These are phyloP conservation scores for Chaetomium strumarium DNA, from an alignment of 2,329 filamentous ascomycete genomes.

Conservation along the genomic window DNA sequence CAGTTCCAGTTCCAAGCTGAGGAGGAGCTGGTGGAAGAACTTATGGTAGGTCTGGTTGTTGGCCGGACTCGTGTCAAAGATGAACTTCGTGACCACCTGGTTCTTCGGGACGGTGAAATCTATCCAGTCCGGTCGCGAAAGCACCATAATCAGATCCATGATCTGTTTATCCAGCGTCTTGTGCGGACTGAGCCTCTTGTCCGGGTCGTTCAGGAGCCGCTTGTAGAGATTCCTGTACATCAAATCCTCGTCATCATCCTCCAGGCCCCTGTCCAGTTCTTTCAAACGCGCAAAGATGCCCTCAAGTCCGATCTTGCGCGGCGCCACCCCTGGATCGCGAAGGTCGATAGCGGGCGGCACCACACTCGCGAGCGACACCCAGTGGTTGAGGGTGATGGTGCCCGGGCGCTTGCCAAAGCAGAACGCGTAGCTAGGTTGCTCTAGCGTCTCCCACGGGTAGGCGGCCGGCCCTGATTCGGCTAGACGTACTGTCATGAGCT, in stretches of 20 bases:
- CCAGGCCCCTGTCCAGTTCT: conserved; percentile 51
- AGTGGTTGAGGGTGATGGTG: conserved; percentile 67
- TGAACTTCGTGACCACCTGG: conserved; percentile 68
- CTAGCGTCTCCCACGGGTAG: conserved; percentile 63
- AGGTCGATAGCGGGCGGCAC: conserved; percentile 51
- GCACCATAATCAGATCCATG: conserved; percentile 61
- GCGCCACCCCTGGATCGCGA: conserved; percentile 50
- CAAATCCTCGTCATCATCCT: conserved; percentile 51
- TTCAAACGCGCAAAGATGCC: conserved; percentile 54
- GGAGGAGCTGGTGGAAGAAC: conserved; percentile 72
- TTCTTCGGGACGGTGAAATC: conserved; percentile 66
- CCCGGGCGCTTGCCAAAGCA: conserved; percentile 61
- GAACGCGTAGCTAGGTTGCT: conserved; percentile 67
- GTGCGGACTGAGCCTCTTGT: conserved; percentile 55
- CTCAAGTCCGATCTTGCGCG: conserved; percentile 55
- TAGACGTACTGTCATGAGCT: conserved; percentile 51
- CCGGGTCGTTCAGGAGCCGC: conserved; percentile 61
- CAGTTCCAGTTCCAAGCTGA: conserved; percentile 65
- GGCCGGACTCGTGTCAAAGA: conserved; percentile 53
- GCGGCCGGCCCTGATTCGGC: conserved; percentile 38
- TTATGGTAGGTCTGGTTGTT: conserved; percentile 54
- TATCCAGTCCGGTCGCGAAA: conserved; percentile 66
- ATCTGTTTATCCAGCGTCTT: conserved; percentile 65
- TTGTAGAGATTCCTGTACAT: conserved; percentile 62
- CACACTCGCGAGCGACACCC: conserved; percentile 54